These are phyloP conservation scores for Tagetes patula DNA, from an alignment of 129 eudicot species.

Conservation along the genomic window DNA sequence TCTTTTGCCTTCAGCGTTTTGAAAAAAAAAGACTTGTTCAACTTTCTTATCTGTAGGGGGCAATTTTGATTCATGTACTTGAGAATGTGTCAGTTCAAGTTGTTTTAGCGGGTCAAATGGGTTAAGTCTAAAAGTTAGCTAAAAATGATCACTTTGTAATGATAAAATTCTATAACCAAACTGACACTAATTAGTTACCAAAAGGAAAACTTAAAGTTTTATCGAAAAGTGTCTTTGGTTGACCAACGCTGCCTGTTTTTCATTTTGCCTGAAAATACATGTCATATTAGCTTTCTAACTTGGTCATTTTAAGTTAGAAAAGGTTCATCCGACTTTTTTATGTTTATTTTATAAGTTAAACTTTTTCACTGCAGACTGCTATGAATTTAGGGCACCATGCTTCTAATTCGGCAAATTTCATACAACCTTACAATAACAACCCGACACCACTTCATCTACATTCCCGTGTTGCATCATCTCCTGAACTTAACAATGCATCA, in stretches of 20 bases:
- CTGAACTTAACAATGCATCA: conserved; percentile 25
- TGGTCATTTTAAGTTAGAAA: background rate
- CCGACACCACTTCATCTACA: conserved; percentile 34
- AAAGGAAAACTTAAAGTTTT: no score
- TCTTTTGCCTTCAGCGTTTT: background rate
- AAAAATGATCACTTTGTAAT: no score
- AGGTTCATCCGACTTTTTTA: background rate
- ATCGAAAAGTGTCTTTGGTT: background rate
- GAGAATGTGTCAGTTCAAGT: background rate
- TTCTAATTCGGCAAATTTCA: conserved; percentile 32
- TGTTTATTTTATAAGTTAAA: no score
- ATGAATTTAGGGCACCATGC: conserved; percentile 50
- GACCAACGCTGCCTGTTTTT: no score
- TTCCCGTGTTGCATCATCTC: conserved; percentile 47
- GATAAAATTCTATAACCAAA: background rate
- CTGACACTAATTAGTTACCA: background rate
- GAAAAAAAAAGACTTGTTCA: background rate
- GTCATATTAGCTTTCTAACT: no score
- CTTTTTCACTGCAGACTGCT: conserved; percentile 46
- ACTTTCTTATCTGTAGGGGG: background rate
- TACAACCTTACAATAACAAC: conserved; percentile 37
- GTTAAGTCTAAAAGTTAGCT: background rate
- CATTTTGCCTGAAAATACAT: no score
- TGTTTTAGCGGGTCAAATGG: background rate
- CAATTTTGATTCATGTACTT: background rate